Evolutionary conservation across 2,329 filamentous ascomycete species (phyloP).

Genomic region (Aureobasidium pullulans): DNA sequence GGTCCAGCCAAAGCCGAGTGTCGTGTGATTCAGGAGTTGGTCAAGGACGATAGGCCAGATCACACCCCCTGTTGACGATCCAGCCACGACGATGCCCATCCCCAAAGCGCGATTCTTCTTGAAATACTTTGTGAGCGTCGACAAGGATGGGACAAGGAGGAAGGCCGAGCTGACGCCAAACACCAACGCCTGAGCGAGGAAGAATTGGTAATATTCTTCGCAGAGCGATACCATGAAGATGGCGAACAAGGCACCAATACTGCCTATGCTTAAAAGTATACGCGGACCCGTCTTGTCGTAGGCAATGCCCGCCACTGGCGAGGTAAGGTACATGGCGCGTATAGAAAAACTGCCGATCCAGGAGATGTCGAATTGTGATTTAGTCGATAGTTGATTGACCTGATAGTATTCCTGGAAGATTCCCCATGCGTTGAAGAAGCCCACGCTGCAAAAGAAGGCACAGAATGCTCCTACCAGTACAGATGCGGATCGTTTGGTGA

Average conservation of each 20-base stretch:
- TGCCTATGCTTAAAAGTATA: constrained; percentile 9
- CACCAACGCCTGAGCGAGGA: constrained; percentile 44
- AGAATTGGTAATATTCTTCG: constrained; percentile 44
- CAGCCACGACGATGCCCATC: constrained; percentile 40
- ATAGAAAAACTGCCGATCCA: constrained; percentile 25
- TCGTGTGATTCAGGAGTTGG: constrained; percentile 38
- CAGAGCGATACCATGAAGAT: constrained; percentile 42
- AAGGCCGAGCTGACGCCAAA: constrained; percentile 37
- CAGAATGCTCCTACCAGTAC: constrained; percentile 17
- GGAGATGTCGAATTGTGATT: constrained; percentile 22
- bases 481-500: neutral
- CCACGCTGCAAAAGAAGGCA: constrained; percentile 21
- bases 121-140: constrained; percentile 40
- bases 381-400: constrained; percentile 16
- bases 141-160: constrained; percentile 39
- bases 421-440: constrained; percentile 23
- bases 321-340: constrained; percentile 22
- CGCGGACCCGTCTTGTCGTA: constrained; percentile 24
- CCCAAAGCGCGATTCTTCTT: constrained; percentile 40
- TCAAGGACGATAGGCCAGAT: constrained; percentile 44
- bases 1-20: constrained; percentile 47
- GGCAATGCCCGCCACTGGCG: constrained; percentile 23
- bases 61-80: constrained; percentile 45
- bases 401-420: constrained; percentile 24
- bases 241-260: neutral